Evolutionary conservation across 2,329 filamentous ascomycete genomes (phyloP).

Genomic region (Sporothrix humicola): DNA sequence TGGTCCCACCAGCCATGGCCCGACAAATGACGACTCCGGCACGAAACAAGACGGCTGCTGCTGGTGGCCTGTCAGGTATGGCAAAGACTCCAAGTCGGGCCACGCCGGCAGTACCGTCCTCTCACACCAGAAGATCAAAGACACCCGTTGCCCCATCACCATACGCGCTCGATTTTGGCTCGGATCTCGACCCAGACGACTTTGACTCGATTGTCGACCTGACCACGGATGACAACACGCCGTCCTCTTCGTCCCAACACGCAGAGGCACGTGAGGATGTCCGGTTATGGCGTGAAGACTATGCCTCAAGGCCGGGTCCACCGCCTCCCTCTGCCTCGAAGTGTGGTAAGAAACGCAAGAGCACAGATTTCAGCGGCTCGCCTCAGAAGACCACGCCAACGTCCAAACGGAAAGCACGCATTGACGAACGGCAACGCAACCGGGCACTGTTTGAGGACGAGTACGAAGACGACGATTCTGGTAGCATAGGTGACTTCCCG

Average conservation of each 20-base stretch:
- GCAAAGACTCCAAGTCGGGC: slow-evolving; percentile 19
- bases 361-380: slow-evolving; percentile 49
- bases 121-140: slow-evolving; percentile 32
- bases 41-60: slow-evolving; percentile 17
- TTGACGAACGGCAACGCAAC: slow-evolving; percentile 37
- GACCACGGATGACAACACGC: slow-evolving; percentile 42
- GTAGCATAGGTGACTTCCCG: slow-evolving; percentile 55
- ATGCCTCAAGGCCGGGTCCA: slow-evolving; percentile 49
- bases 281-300: slow-evolving; percentile 53
- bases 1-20: slow-evolving; percentile 41
- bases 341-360: slow-evolving; percentile 59
- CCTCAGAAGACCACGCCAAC: slow-evolving; percentile 18
- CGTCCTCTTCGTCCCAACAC: slow-evolving; percentile 35
- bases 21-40: slow-evolving; percentile 38
- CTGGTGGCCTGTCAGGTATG: not conserved
- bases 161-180: slow-evolving; percentile 39
- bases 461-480: slow-evolving; percentile 42
- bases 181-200: slow-evolving; percentile 41
- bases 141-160: slow-evolving; percentile 43
- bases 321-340: slow-evolving; percentile 39
- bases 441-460: slow-evolving; percentile 31
- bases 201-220: slow-evolving; percentile 46
- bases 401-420: slow-evolving; percentile 35
- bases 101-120: slow-evolving; percentile 5
- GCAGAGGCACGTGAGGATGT: slow-evolving; percentile 43